Evolutionary conservation across 2,329 filamentous ascomycete species (phyloP).

Genomic region (Diatrype stigma): DNA sequence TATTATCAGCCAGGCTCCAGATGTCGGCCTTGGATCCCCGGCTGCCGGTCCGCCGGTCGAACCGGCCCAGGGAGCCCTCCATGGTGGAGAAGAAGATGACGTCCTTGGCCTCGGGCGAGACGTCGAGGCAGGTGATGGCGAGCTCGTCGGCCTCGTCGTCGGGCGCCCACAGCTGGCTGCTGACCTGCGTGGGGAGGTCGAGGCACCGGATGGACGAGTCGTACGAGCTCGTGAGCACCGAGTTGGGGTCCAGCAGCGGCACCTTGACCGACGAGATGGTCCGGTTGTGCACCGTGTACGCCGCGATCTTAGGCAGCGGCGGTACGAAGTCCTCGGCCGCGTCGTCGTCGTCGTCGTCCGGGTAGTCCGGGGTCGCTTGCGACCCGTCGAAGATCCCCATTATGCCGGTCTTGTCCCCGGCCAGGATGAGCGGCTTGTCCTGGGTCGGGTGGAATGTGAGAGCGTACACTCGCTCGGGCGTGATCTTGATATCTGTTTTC

Average conservation of each 20-base stretch:
- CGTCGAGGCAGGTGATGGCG: conserved; percentile 80
- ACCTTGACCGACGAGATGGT: conserved; percentile 86
- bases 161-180: conserved; percentile 78
- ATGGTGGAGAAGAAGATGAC: conserved; percentile 84
- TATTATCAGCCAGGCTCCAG: conserved; percentile 81
- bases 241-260: conserved; percentile 66
- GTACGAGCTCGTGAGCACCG: conserved; percentile 82
- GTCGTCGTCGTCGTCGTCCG: conserved; percentile 59
- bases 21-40: conserved; percentile 50
- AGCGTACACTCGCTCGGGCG: conserved; percentile 80
- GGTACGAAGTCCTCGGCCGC: conserved; percentile 65
- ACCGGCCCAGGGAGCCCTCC: conserved; percentile 72
- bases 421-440: conserved; percentile 85
- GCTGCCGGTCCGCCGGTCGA: conserved; percentile 64
- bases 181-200: conserved; percentile 75
- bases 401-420: conserved; percentile 89
- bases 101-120: conserved; percentile 66
- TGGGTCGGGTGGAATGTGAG: conserved; percentile 84
- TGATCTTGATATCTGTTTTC: conserved; percentile 81
- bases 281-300: conserved; percentile 82
- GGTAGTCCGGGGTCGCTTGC: conserved; percentile 52
- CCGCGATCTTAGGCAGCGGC: conserved; percentile 74
- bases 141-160: conserved; percentile 64
- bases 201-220: conserved; percentile 87
- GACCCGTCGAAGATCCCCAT: conserved; percentile 89